These are phyloP conservation scores for Pulveroboletus sp. DNA, from an alignment of 768 basidiomycete species.

Conservation along the genomic window DNA sequence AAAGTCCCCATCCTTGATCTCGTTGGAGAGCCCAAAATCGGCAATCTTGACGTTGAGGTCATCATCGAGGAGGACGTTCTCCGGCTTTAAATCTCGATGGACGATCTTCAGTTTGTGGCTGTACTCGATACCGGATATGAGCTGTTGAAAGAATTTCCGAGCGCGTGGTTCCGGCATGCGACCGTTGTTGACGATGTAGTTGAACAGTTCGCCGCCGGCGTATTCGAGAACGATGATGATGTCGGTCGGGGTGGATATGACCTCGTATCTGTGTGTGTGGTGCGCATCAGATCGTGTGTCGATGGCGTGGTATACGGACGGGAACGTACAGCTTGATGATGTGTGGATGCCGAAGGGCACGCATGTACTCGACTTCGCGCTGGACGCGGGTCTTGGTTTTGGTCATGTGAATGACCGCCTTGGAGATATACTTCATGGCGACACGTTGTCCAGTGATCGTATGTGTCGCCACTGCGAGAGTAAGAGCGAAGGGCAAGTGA, in stretches of 20 bases:
- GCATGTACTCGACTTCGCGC: constrained; percentile 96
- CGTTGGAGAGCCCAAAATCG: constrained; percentile 96
- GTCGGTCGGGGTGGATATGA: constrained; percentile 89
- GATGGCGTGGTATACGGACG: background rate
- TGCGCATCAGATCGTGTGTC: constrained; percentile 6
- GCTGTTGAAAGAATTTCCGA: constrained; percentile 95
- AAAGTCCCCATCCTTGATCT: constrained; percentile 95
- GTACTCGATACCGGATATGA: constrained; percentile 96
- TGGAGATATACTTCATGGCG: constrained; percentile 96
- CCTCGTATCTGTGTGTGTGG: constrained; percentile 81
- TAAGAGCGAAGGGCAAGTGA: constrained; percentile 10
- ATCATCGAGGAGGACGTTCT: constrained; percentile 86
- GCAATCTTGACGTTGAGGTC: constrained; percentile 93
- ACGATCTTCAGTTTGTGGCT: constrained; percentile 96
- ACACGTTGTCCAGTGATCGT: constrained; percentile 93
- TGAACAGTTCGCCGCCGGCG: constrained; percentile 94
- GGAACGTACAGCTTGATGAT: constrained; percentile 88
- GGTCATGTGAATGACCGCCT: constrained; percentile 86
- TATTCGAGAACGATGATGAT: constrained; percentile 99
- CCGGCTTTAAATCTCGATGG: constrained; percentile 96
- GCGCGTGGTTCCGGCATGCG: constrained; percentile 85
- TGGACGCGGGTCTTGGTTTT: constrained; percentile 90
- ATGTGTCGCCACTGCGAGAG: constrained; percentile 77
- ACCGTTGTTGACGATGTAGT: constrained; percentile 94
- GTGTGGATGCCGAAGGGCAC: constrained; percentile 88